Base-by-base conservation (phyloP, 1,139 yeast species). In the Taphrina flavorubra region DNA sequence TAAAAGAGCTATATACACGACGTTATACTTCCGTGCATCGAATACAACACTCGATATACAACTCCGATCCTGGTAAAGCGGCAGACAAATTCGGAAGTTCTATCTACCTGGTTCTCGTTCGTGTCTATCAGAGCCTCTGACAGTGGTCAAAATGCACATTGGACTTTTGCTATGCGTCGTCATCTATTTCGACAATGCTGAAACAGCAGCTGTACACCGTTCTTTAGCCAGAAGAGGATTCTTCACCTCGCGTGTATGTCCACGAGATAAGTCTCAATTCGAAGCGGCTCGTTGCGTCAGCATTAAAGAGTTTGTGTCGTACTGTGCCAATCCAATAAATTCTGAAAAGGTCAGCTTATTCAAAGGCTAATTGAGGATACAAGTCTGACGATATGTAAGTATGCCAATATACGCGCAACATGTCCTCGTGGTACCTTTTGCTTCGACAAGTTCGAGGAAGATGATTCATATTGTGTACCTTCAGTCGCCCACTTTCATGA, bases 371-470 rank as follows among this genome's bases (percentile, higher is more conserved):
- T 1, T 25, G 31, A 25, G 4, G 31, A 1, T 2, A 2, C 4
- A 1, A 25, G 31, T 2, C 31, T 25, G 31, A 25, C 31, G 1
- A 5, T n/a, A 13, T n/a, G 4, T 44, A 1, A 49, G 53, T 49
- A 49, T 34, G 53, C 53, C 14, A 49, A 49, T 4, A 34, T 49
- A 7, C 51, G 51, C n/a, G n/a, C 11, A 16, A 10, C 18, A 18
- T 46, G 51, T 46, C 34, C 53, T 11, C 53, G 36, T 6, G 53
- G 53, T 25, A 49, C 53, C 20, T 49, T 49, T 3, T 49, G 53
- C n/a, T 49, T 20, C 53, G 53, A 49, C 25, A 49, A 49, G n/a
- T 49, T 49, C n/a, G n/a, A 11, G 31, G 36, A 10, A 8, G 36
- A 8, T 16, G 53, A 49, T n/a, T 20, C 53, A 11, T 49, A 49